Evolutionary conservation across 1,284 basidiomycete species (phyloP), one percentile per base, ranked within the genome.

Genomic region (Irpex sp.): DNA sequence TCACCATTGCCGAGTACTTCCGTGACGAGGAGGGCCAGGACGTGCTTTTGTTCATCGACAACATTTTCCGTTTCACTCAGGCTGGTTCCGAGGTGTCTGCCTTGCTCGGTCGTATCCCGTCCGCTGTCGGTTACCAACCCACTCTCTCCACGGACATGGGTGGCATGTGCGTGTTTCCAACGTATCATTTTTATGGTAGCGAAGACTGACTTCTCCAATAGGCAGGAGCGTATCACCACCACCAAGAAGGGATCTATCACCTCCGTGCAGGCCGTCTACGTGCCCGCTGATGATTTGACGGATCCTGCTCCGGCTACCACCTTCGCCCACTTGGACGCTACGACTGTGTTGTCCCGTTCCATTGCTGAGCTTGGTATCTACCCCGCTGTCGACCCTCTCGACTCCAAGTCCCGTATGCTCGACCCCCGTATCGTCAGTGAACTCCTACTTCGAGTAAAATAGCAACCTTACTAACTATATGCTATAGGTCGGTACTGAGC

Each of bases 191-290:
- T n/a, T n/a, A n/a, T n/a, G n/a, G n/a, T n/a, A 60, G 62, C 37
- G 52, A 15, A 47, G 54, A 56, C 47, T 62, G 75, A 34, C 64
- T 59, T 31, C 52, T 40, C 19, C 5, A 55, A 61, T 61, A 92
- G 90, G 90, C 94, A 96, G 84, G 96, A 98, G 82, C 93, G 95
- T 86, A 97, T 97, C 76, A 99, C 97, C 77, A 98, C 97, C 75
- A 99, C 97, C 78, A 98, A 98, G 92, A 98, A 99, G 88, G 97
- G 97, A 74, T 99, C 97, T 68, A 98, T 99, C 77, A 99, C 97
- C 65, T 99, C 97, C 56, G 97, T 99, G 77, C 96, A 98, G 81
- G 97, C 97, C 74, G 97, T 99, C 79, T 99, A 99, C 79, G 97
- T 99, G 68, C 97, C 97, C 70, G 97, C 97, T 74, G 97, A 98